These are phyloP conservation scores for Aspergillus fumigatiaffinis DNA, from an alignment of 2,329 filamentous ascomycete genomes.

Conservation along the genomic window DNA sequence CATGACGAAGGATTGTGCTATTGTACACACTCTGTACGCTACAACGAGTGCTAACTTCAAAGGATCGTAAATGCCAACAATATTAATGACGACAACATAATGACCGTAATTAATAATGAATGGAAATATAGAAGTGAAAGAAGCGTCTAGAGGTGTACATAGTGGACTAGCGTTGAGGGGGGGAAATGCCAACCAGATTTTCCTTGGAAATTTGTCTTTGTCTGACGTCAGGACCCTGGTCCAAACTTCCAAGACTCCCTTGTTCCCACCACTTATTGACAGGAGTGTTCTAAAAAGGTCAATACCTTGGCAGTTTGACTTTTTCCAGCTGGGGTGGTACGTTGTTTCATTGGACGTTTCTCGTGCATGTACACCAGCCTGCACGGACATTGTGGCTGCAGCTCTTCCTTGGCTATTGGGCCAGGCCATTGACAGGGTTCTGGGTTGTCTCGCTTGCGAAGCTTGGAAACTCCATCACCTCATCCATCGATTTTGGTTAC, in stretches of 20 bases:
- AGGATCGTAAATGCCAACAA: background rate
- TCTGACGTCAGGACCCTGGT: background rate
- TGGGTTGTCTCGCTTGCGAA: background rate
- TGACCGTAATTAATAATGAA: background rate
- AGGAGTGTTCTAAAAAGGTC: background rate
- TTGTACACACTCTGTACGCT: no score
- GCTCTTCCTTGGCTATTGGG: background rate
- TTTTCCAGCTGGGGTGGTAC: background rate
- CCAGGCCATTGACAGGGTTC: background rate
- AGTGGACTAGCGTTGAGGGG: background rate
- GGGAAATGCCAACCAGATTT: background rate
- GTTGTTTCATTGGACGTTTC: background rate
- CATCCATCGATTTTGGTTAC: background rate
- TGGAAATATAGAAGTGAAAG: no score
- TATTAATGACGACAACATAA: background rate
- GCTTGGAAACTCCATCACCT: background rate
- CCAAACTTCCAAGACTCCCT: background rate
- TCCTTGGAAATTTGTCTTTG: background rate
- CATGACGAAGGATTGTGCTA: background rate
- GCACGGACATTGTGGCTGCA: background rate
- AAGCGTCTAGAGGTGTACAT: no score
- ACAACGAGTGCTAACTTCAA: background rate
- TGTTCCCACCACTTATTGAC: background rate
- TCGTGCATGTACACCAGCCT: background rate
- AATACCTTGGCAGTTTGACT: background rate